Evolutionary conservation across 768 basidiomycete species (phyloP).

Genomic region (Leccinum uliginosum): DNA sequence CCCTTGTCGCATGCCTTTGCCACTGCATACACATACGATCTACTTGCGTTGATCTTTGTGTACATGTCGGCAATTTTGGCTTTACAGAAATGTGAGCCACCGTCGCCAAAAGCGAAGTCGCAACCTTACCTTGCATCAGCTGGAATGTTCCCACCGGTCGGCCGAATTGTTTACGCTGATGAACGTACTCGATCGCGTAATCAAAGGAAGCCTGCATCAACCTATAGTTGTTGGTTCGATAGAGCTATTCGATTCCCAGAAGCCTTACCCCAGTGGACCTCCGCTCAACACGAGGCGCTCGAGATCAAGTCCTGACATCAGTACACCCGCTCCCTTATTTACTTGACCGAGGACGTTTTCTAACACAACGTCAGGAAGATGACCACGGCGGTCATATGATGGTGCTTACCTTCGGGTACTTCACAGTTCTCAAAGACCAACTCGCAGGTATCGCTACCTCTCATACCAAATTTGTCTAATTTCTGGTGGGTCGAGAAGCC

Average conservation of each 20-base stretch:
- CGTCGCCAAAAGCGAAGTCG: neutral
- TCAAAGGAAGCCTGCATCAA: constrained; percentile 95
- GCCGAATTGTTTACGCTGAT: constrained; percentile 89
- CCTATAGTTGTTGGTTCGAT: constrained; percentile 33
- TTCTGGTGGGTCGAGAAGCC: constrained; percentile 91
- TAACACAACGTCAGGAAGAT: constrained; percentile 26
- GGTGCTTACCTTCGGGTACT: constrained; percentile 73
- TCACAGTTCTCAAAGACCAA: constrained; percentile 87
- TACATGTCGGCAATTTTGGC: constrained; percentile 93
- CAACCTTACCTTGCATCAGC: constrained; percentile 80
- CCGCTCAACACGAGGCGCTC: constrained; percentile 90
- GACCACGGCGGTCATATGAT: neutral
- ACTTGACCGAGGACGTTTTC: constrained; percentile 82
- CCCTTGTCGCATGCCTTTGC: constrained; percentile 83
- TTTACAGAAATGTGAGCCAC: constrained; percentile 23
- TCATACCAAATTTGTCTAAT: constrained; percentile 95
- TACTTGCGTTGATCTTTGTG: constrained; percentile 82
- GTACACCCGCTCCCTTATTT: constrained; percentile 75
- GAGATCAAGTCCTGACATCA: constrained; percentile 93
- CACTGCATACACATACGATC: constrained; percentile 91
- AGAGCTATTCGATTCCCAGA: neutral
- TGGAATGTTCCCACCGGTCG: constrained; percentile 87
- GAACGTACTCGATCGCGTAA: constrained; percentile 82
- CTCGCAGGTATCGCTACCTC: constrained; percentile 93
- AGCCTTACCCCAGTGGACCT: constrained; percentile 77